Percentiles rank a stretch among this genome's conserved stretches.
Evolutionary conservation across 192 early-diverging fungal genomes (phyloP).

Genomic region (Coemansia sp.): DNA sequence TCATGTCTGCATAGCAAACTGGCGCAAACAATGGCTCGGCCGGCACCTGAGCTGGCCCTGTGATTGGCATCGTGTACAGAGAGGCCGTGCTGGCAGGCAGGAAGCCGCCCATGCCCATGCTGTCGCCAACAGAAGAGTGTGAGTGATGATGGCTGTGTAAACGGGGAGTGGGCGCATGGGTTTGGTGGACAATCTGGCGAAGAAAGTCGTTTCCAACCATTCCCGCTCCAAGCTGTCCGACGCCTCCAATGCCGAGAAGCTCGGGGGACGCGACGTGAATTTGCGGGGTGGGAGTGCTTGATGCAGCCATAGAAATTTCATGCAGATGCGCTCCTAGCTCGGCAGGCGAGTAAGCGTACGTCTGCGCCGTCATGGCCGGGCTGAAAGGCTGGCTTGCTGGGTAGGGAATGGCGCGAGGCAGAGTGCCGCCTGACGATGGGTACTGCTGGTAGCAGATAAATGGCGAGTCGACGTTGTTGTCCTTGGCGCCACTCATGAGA

Average conservation of each 20-base stretch:
- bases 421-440: neutral
- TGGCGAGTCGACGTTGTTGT: neutral
- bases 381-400: neutral
- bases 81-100: neutral
- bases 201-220: neutral
- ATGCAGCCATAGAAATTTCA: neutral
- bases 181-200: neutral
- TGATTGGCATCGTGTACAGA: constrained; percentile 31
- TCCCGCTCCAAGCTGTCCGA: neutral
- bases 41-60: constrained; percentile 25
- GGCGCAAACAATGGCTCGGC: constrained; percentile 40
- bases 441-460: neutral
- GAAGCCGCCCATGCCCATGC: neutral
- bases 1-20: constrained; percentile 26
- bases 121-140: neutral
- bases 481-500: neutral
- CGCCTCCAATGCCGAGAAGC: constrained; percentile 9
- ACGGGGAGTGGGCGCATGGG: constrained; percentile 3
- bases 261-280: constrained; percentile 1
- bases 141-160: neutral
- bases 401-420: constrained; percentile 8
- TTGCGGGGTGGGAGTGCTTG: constrained; percentile 6
- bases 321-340: constrained; percentile 4
- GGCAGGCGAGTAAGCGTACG: neutral
- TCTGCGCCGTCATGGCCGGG: neutral